Evolutionary conservation across 148 eudicot genomes (phyloP), one percentile per base, ranked within the genome.

Genomic region (Rhododendron kiyosumense): DNA sequence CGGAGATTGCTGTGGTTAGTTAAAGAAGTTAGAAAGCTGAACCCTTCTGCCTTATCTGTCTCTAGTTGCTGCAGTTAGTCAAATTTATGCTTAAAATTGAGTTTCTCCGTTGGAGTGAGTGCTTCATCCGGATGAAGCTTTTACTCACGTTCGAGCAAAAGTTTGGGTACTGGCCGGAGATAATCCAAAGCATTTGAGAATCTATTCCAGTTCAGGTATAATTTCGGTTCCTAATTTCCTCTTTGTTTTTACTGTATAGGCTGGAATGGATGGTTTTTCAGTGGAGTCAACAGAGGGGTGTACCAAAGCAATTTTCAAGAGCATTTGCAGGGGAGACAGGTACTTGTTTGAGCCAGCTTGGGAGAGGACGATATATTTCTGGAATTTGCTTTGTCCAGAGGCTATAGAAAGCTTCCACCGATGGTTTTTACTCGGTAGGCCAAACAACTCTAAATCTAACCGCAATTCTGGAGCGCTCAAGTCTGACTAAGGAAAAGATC

Each of bases 341-440:
- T 84, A 85, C 51, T 86, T 88, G 86, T 85, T 85, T 0, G 89
- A 73, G 24, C 93, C 88, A 79, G 59, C 87, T 45, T 87, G 90
- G 90, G 54, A 85, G 32, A 87, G 83, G 59, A 34, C 85, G 46
- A 54, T 90, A 0, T 87, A 88, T 85, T 71, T 83, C 20, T 73
- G 84, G 83, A 87, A 86, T 69, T 49, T 88, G 79, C 75, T 89
- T 17, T 84, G 89, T 79, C 95, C 94, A 0, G 94, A 93, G 86
- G 82, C 85, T 14, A 5, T 91, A 2, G 92, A 94, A 76, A 90
- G 90, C 92, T 32, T 81, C n/a, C n/a, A n/a, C 73, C 84, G 89
- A 2, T 83, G 89, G 88, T 20, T 80, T 45, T 46, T 85, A 9
- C 71, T 91, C 11, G 87, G 92, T 3, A 83, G 83, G 3, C 91